A percentile compares a stretch with the other conserved stretches of the same genome.
phyloP scores from a whole-genome alignment of 1,284 basidiomycete species.

The Fomitopsis betulina region DNA sequence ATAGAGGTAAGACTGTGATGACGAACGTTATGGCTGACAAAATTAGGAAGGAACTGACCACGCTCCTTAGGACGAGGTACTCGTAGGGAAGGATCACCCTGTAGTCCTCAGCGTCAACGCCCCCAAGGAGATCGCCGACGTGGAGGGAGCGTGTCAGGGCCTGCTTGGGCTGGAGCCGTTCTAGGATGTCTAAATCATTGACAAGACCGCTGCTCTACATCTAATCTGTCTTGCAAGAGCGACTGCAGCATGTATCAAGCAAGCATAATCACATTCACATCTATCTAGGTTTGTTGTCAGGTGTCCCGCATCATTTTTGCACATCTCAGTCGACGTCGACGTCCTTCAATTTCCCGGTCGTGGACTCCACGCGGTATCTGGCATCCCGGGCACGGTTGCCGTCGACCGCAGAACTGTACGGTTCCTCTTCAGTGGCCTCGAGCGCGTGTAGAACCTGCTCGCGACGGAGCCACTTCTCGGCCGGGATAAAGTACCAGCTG shows the following conservation, averaged over 20 bases:
- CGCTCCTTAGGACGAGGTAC: conserved; percentile 70
- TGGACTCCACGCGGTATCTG: conserved; percentile 2
- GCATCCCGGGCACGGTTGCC: not conserved
- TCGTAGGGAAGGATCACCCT: conserved; percentile 67
- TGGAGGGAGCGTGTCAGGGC: conserved; percentile 86
- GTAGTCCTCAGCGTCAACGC: conserved; percentile 72
- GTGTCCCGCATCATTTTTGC: not conserved
- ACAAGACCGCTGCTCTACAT: not conserved
- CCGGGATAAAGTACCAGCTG: conserved; percentile 73
- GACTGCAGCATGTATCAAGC: not conserved
- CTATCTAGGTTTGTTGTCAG: not conserved
- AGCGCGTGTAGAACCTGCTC: conserved; percentile 52
- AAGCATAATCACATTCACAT: not conserved
- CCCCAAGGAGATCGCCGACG: conserved; percentile 87
- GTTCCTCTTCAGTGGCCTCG: conserved; percentile 28
- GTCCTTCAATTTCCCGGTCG: not conserved
- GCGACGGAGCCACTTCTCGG: conserved; percentile 70
- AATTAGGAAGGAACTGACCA: not conserved
- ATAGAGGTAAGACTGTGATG: conserved; percentile 61
- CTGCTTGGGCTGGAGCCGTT: conserved; percentile 62
- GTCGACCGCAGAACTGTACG: conserved; percentile 1
- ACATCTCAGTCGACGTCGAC: not conserved
- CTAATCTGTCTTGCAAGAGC: not conserved
- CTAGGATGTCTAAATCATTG: conserved; percentile 23
- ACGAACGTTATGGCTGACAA: no score